Evolutionary conservation across 768 basidiomycete species (phyloP).

Genomic region (Suillus paluster): DNA sequence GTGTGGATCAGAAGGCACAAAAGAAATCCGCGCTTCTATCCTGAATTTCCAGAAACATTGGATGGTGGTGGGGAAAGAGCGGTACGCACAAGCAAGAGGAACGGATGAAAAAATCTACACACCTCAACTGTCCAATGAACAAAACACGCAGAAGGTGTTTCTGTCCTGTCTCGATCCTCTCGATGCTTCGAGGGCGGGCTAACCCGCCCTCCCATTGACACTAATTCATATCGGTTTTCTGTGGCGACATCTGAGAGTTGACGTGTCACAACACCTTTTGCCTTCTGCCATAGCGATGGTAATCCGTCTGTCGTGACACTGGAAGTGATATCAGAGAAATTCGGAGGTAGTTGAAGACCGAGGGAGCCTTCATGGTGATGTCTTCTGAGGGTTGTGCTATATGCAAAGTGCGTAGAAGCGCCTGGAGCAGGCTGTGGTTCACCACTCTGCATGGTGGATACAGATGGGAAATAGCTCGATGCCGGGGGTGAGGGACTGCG

Average conservation of each 20-base stretch:
- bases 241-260: constrained; percentile 25
- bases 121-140: constrained; percentile 72
- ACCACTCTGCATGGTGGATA: constrained; percentile 49
- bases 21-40: constrained; percentile 13
- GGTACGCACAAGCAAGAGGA: background rate
- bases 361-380: constrained; percentile 58
- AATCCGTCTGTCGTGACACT: constrained; percentile 52
- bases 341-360: constrained; percentile 51
- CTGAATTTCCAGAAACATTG: constrained; percentile 14
- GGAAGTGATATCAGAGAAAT: constrained; percentile 30
- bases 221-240: constrained; percentile 46
- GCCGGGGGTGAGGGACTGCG: constrained; percentile 71
- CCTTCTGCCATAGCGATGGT: constrained; percentile 48
- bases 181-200: constrained; percentile 19
- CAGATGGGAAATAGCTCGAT: constrained; percentile 75
- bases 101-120: constrained; percentile 23
- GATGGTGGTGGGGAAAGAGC: background rate
- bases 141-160: constrained; percentile 70
- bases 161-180: constrained; percentile 35
- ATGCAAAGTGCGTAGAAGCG: constrained; percentile 78
- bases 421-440: constrained; percentile 64
- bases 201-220: constrained; percentile 20
- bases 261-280: constrained; percentile 36
- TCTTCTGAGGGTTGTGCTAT: constrained; percentile 78
- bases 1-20: background rate